Evolutionary conservation across 2,329 filamentous ascomycete genomes (phyloP).

Genomic region (Fusarium euwallaceae): DNA sequence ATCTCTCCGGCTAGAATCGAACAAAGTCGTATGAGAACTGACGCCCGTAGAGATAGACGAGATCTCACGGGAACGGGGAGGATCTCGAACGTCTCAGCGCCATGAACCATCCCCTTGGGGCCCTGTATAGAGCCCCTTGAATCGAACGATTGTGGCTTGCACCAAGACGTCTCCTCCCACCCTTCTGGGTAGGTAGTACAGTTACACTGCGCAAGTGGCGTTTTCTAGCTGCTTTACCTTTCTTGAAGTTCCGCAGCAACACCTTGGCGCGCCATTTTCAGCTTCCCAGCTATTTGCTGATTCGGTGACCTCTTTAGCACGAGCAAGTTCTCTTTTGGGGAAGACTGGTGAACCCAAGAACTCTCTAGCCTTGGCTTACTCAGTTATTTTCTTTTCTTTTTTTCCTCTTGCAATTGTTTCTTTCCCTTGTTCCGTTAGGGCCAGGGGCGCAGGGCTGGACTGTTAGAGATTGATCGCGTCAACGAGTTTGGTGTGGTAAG

Average conservation of each 20-base stretch:
- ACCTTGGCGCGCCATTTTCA: slow-evolving; percentile 3
- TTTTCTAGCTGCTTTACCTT: neutral
- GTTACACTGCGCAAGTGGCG: neutral
- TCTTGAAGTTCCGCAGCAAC: neutral
- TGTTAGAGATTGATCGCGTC: neutral
- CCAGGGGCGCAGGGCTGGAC: neutral
- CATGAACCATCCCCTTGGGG: neutral
- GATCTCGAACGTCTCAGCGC: slow-evolving; percentile 1
- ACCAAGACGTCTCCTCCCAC: neutral
- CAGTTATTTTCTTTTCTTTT: neutral
- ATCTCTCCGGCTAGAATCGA: neutral
- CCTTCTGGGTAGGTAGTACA: neutral
- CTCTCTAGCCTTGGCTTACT: slow-evolving; percentile 1
- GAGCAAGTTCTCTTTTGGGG: neutral
- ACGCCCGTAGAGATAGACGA: neutral
- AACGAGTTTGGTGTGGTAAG: neutral
- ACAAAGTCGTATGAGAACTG: neutral
- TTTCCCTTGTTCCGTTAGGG: slow-evolving; percentile 2
- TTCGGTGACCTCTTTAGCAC: neutral
- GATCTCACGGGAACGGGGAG: neutral
- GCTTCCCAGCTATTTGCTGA: neutral
- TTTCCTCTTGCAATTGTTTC: neutral
- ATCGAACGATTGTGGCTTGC: slow-evolving; percentile 9
- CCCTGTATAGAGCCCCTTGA: neutral
- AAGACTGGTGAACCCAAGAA: neutral